Evolutionary conservation across 345 rosid species (phyloP).

Genomic region (Crucihimalaya himalaica): DNA sequence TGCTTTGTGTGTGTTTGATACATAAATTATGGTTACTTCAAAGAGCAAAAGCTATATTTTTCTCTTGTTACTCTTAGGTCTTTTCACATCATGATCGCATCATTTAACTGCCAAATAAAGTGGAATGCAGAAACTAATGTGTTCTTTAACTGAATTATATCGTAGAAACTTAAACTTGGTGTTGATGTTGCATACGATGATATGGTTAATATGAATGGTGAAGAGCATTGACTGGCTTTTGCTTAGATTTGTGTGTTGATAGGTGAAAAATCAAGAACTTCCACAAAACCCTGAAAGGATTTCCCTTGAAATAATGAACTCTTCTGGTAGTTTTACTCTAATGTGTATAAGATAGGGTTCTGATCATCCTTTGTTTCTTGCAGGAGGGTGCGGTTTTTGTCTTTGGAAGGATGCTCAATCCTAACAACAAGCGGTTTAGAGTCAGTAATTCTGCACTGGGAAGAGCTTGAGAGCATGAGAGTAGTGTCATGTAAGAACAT

Average conservation of each 20-base stretch:
- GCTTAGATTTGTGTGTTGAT: background rate
- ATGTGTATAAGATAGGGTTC: background rate
- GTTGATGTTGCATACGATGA: background rate
- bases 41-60: background rate
- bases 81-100: background rate
- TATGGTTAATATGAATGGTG: background rate
- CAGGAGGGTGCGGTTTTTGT: conserved; percentile 70
- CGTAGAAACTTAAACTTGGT: conserved; percentile 1
- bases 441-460: conserved; percentile 66
- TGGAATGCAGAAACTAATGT: background rate
- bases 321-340: background rate
- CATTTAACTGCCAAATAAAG: no score
- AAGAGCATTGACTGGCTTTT: background rate
- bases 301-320: background rate
- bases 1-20: background rate
- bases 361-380: background rate
- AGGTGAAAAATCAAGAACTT: no score
- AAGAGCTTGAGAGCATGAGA: conserved; percentile 66
- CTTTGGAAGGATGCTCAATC: conserved; percentile 79
- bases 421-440: conserved; percentile 81
- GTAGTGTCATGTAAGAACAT: conserved; percentile 72
- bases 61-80: background rate
- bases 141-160: no score
- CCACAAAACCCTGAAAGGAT: background rate
- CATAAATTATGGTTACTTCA: background rate